These are phyloP conservation scores for Acer negundo DNA, from an alignment of 345 rosid genomes.

Conservation along the genomic window DNA sequence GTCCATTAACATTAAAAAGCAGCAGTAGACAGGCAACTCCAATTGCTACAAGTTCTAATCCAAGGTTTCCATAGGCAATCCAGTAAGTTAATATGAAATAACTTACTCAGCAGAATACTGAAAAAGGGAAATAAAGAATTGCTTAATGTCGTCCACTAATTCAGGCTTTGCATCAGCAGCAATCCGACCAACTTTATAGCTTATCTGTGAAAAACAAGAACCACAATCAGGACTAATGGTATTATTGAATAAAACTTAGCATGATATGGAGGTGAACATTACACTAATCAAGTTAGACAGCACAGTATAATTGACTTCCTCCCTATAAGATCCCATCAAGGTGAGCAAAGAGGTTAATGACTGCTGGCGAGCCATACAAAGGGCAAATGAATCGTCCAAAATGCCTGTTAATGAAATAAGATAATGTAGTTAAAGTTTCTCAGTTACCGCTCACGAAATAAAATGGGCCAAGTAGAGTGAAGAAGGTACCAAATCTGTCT, in stretches of 20 bases:
- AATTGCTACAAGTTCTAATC: neutral
- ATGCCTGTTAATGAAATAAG: slow-evolving; percentile 52
- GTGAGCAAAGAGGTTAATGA: slow-evolving; percentile 79
- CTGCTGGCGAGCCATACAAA: slow-evolving; percentile 88
- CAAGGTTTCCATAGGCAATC: slow-evolving; percentile 9
- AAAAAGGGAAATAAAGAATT: slow-evolving; percentile 62
- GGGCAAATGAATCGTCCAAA: slow-evolving; percentile 91
- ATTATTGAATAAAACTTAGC: slow-evolving; percentile 2
- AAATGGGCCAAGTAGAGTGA: slow-evolving; percentile 5
- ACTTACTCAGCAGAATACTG: slow-evolving; percentile 75
- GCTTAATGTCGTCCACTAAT: slow-evolving; percentile 51
- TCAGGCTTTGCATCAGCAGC: slow-evolving; percentile 74
- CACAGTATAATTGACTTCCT: slow-evolving; percentile 81
- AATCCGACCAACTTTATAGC: slow-evolving; percentile 69
- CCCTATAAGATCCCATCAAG: slow-evolving; percentile 72
- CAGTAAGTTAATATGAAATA: neutral
- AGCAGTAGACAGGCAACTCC: neutral
- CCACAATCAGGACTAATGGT: slow-evolving; percentile 24
- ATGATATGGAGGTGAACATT: slow-evolving; percentile 31
- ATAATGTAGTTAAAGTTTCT: slow-evolving; percentile 13
- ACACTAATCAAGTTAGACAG: slow-evolving; percentile 80
- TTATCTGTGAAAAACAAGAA: slow-evolving; percentile 54
- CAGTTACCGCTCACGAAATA: slow-evolving; percentile 15
- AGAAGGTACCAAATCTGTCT: slow-evolving; percentile 76
- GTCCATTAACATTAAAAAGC: neutral